Percentiles rank a stretch among this genome's conserved stretches.
Evolutionary conservation across 208 protist genomes (phyloP).

Genomic region (Wallacemonas sp.): DNA sequence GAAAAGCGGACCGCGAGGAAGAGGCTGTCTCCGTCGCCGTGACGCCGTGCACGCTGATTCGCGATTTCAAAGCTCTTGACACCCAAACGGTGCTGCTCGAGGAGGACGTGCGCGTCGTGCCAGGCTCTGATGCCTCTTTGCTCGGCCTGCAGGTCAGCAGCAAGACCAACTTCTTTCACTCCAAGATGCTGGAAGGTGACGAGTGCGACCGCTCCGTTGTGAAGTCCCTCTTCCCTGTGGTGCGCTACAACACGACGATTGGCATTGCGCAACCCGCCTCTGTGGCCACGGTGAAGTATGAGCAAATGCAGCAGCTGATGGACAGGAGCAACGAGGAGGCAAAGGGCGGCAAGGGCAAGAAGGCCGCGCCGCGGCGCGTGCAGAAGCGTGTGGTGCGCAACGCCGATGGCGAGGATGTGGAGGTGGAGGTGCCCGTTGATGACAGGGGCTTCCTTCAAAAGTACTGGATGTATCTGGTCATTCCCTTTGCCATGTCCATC

Average conservation of each 20-base stretch:
- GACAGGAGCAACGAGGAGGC: not conserved
- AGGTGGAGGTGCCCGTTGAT: conserved; percentile 69
- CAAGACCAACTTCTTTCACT: conserved; percentile 85
- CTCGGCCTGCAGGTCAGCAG: conserved; percentile 74
- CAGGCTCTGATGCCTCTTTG: conserved; percentile 50
- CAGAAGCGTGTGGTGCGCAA: conserved; percentile 44
- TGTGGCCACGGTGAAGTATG: conserved; percentile 62
- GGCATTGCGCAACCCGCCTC: conserved; percentile 39
- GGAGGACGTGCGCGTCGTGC: conserved; percentile 63
- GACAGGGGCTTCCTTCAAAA: conserved; percentile 85
- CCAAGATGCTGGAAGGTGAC: conserved; percentile 82
- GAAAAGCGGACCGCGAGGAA: conserved; percentile 12
- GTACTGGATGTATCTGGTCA: conserved; percentile 87
- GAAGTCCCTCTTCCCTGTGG: conserved; percentile 75
- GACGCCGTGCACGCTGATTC: conserved; percentile 80
- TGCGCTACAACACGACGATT: conserved; percentile 46
- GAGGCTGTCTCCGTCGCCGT: conserved; percentile 46
- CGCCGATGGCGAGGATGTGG: conserved; percentile 51
- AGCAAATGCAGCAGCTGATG: conserved; percentile 51
- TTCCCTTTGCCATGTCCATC: conserved; percentile 65
- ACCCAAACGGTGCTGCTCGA: conserved; percentile 67
- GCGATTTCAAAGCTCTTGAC: conserved; percentile 82
- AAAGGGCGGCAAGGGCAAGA: conserved; percentile 28
- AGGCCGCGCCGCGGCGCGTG: conserved; percentile 18
- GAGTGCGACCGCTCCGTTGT: conserved; percentile 86